Evolutionary conservation across 2,329 filamentous ascomycete species (phyloP).

Genomic region (Hypoxylon sp.): DNA sequence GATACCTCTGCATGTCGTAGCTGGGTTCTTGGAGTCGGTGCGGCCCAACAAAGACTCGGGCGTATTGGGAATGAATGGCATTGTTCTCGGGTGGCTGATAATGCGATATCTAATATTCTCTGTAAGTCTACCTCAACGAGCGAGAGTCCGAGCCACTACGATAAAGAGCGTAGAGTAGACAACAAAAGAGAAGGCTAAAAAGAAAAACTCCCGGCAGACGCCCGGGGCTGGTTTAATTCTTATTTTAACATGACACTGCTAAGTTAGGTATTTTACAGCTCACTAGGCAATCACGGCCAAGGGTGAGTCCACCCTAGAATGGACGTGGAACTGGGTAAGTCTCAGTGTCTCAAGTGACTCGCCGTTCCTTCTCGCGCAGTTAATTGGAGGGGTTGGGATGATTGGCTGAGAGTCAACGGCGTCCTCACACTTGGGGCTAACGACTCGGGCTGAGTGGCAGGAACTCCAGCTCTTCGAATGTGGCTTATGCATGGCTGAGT

Average conservation of each 20-base stretch:
- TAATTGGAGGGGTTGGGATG: conserved; percentile 38
- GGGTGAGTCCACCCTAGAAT: conserved; percentile 18
- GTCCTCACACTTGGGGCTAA: neutral
- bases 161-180: conserved; percentile 16
- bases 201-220: conserved; percentile 1
- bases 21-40: conserved; percentile 85
- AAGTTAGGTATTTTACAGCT: conserved; percentile 11
- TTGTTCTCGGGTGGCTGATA: conserved; percentile 52
- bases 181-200: conserved; percentile 13
- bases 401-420: conserved; percentile 28
- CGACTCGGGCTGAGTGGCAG: neutral
- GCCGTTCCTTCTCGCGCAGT: conserved; percentile 15
- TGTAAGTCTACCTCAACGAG: conserved; percentile 30
- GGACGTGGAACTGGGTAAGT: no score
- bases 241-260: conserved; percentile 20
- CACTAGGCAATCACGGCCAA: conserved; percentile 28
- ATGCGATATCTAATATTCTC: neutral
- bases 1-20: conserved; percentile 88
- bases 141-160: conserved; percentile 11
- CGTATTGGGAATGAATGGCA: conserved; percentile 78
- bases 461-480: conserved; percentile 22
- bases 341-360: conserved; percentile 21
- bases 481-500: conserved; percentile 34
- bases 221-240: conserved; percentile 6
- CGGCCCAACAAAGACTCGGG: conserved; percentile 84